Conservation (phyloP, 2,329 filamentous ascomycete genomes). For the Calonectria honghensis region DNA sequence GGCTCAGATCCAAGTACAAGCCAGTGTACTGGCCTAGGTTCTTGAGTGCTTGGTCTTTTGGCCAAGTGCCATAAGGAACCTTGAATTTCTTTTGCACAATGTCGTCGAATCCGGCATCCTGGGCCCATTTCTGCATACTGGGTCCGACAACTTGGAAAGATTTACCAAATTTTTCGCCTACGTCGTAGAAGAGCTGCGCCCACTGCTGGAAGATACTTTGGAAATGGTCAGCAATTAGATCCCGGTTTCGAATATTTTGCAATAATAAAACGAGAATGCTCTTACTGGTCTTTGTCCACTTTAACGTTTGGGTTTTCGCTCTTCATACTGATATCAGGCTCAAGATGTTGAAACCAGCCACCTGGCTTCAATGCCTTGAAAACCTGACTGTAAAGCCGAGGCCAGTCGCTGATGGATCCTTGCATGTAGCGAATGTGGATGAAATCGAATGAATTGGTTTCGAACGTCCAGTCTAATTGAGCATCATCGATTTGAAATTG, state of each 20-base stretch:
- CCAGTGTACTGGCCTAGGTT: neutral
- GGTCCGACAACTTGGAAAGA: neutral
- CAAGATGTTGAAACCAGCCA: slow-evolving; percentile 16
- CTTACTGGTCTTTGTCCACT: slow-evolving; percentile 10
- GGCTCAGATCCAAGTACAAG: slow-evolving; percentile 17
- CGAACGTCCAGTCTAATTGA: slow-evolving; percentile 4
- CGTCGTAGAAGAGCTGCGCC: slow-evolving; percentile 14
- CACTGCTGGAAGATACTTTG: slow-evolving; percentile 53
- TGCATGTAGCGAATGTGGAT: slow-evolving; percentile 18
- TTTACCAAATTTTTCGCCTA: neutral
- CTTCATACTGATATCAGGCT: slow-evolving; percentile 2
- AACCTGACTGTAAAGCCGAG: neutral
- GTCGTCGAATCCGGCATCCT: neutral
- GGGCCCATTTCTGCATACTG: slow-evolving; percentile 1
- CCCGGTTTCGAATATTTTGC: neutral
- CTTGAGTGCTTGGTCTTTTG: slow-evolving; percentile 10
- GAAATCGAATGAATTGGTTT: slow-evolving; percentile 1
- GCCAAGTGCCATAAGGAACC: slow-evolving; percentile 15
- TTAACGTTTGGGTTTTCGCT: slow-evolving; percentile 8
- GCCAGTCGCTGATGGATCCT: neutral
- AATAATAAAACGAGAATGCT: neutral
- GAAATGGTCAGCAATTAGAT: slow-evolving; percentile 65
- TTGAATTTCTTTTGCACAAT: slow-evolving; percentile 14
- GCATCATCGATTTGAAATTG: slow-evolving; percentile 15
- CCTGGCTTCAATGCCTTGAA: slow-evolving; percentile 10